These are phyloP conservation scores for Castanea mollissima DNA, from an alignment of 306 rosid species.

Conservation along the genomic window DNA sequence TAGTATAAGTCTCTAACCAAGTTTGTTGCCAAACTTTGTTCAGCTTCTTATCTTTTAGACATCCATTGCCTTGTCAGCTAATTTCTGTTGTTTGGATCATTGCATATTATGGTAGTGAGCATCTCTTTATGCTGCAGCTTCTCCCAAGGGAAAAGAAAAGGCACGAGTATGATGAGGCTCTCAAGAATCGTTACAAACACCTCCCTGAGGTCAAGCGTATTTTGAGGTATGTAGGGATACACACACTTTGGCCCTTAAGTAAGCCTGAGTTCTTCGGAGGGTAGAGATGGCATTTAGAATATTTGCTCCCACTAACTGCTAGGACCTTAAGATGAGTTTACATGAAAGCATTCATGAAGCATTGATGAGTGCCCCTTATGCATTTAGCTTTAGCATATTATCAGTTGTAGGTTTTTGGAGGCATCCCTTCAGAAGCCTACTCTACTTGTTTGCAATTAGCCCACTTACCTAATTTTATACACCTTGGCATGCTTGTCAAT, in stretches of 20 bases:
- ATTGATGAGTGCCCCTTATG: background rate
- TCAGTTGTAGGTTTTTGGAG: background rate
- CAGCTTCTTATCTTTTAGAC: background rate
- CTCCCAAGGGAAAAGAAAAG: conserved; percentile 86
- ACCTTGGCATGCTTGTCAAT: background rate
- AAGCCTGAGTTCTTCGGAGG: background rate
- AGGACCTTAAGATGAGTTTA: background rate
- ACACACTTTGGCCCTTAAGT: background rate
- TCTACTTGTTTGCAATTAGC: background rate
- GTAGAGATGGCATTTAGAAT: background rate
- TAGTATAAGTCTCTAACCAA: no score
- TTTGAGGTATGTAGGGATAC: conserved; percentile 46
- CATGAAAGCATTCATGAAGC: background rate
- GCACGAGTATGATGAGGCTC: conserved; percentile 78
- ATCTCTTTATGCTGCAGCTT: conserved; percentile 45
- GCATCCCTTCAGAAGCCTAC: background rate
- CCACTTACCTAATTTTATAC: background rate
- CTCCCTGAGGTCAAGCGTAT: conserved; percentile 88
- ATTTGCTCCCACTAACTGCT: background rate
- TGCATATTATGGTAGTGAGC: background rate
- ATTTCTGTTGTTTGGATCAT: background rate
- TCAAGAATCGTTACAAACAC: conserved; percentile 79
- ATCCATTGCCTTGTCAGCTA: background rate
- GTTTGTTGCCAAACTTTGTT: no score
- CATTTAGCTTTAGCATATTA: background rate